phyloP scores from a whole-genome alignment of 306 rosid genomes.

The Casuarina glauca region DNA sequence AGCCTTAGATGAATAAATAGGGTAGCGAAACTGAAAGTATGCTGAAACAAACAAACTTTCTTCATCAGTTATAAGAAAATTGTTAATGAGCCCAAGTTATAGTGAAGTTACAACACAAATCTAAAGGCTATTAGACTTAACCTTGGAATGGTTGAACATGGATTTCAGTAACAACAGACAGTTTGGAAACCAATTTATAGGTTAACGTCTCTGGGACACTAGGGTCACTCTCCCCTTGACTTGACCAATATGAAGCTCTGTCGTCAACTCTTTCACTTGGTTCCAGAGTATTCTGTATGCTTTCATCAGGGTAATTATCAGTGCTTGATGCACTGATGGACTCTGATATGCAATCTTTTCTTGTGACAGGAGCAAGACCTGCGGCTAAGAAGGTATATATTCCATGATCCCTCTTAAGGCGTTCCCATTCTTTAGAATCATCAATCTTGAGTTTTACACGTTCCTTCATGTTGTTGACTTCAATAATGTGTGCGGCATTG shows the following conservation, averaged over 20 bases:
- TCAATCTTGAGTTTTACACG: slow-evolving; percentile 21
- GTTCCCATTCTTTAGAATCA: slow-evolving; percentile 33
- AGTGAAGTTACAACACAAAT: not conserved
- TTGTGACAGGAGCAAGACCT: slow-evolving; percentile 36
- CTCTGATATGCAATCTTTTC: slow-evolving; percentile 44
- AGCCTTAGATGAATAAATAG: slow-evolving; percentile 59
- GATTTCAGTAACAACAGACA: slow-evolving; percentile 63
- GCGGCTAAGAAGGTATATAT: slow-evolving; percentile 47
- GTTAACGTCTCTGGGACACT: slow-evolving; percentile 52
- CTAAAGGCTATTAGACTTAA: slow-evolving; percentile 17
- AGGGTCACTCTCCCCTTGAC: slow-evolving; percentile 59
- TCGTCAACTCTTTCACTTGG: slow-evolving; percentile 39
- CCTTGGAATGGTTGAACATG: slow-evolving; percentile 65
- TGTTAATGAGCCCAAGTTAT: slow-evolving; percentile 14
- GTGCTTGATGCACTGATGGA: slow-evolving; percentile 66
- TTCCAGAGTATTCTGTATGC: slow-evolving; percentile 49
- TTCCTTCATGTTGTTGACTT: slow-evolving; percentile 45
- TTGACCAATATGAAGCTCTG: slow-evolving; percentile 67
- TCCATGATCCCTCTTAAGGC: slow-evolving; percentile 48
- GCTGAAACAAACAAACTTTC: slow-evolving; percentile 45
- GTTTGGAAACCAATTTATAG: slow-evolving; percentile 45
- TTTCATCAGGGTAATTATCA: slow-evolving; percentile 54
- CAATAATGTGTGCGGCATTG: slow-evolving; percentile 32
- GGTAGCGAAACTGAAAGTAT: slow-evolving; percentile 54
- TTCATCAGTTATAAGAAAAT: slow-evolving; percentile 25